Evolutionary conservation across 176 grass and related monocot genomes (phyloP), one percentile per base, ranked within the genome.

Genomic region (Oryza meridionalis): DNA sequence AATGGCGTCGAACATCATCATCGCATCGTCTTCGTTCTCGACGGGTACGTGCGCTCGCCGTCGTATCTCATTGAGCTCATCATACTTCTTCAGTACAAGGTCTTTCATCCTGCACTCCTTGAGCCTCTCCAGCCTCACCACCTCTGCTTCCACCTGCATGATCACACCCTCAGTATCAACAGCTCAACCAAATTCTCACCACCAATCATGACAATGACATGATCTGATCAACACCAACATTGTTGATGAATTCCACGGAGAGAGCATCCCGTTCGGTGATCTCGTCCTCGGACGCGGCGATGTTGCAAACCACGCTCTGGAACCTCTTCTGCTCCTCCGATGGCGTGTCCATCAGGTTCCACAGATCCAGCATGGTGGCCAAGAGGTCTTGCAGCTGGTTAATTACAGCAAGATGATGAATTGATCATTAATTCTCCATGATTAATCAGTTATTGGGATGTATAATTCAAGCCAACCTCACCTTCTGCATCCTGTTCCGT

Each of bases 341-440:
- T 61, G 96, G 96, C 83, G 89, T 96, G 83, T 98, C 96, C 96
- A 98, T 92, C 69, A 98, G 84, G 66, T 89, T 82, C 96, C 96
- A 98, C 25, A 98, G 76, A 83, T 98, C 91, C 59, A 98, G 87
- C 93, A 98, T 93, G 59, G 77, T 84, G 38, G 37, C 90, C 40
- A 86, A 80, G 32, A 94, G 88, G 81, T 98, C 93, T 81, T 98
- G 96, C 82, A 98, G 87, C 96, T 93, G 45, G 9, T 22, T 65
- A 17, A 21, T 33, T 68, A 47, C 38, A 3, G 6, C 24, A n/a
- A 35, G 45, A 49, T 25, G 21, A 64, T 50, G 12, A 10, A 10
- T 17, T 19, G 24, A 31, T 17, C 9, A 7, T 40, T 40, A 40
- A 40, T 9, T 50, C 44, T 17, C 12, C 7, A 24, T 59, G 42